Percentiles rank a stretch among this genome's conserved stretches.
phyloP scores from a whole-genome alignment of 179 eudicot species.

The Silene vulgaris region DNA sequence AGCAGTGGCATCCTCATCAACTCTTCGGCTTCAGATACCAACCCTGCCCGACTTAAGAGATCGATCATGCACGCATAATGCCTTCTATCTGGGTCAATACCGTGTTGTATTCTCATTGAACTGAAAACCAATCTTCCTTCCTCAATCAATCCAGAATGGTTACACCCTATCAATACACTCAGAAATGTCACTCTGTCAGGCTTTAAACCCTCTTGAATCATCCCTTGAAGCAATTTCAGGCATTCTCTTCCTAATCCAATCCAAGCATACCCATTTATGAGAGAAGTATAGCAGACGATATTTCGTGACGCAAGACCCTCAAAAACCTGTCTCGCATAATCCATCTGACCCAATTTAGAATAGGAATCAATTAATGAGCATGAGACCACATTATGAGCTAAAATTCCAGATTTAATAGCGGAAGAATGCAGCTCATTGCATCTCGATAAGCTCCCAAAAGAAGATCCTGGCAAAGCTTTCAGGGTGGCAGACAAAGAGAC shows the following conservation, averaged over 20 bases:
- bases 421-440: slow-evolving; percentile 56
- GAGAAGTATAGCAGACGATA: slow-evolving; percentile 53
- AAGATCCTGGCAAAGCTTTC: slow-evolving; percentile 48
- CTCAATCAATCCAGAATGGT: slow-evolving; percentile 54
- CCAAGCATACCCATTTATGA: slow-evolving; percentile 58
- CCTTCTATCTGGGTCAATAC: slow-evolving; percentile 45
- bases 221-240: slow-evolving; percentile 38
- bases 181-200: slow-evolving; percentile 65
- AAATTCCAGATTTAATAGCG: slow-evolving; percentile 49
- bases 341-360: slow-evolving; percentile 52
- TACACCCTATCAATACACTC: slow-evolving; percentile 60
- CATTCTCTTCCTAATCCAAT: slow-evolving; percentile 60
- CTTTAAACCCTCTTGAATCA: slow-evolving; percentile 49
- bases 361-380: slow-evolving; percentile 52
- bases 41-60: slow-evolving; percentile 64
- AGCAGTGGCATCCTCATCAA: slow-evolving; percentile 39
- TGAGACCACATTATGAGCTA: slow-evolving; percentile 38
- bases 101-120: slow-evolving; percentile 42
- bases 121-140: slow-evolving; percentile 49
- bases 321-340: slow-evolving; percentile 39
- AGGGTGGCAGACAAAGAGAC: slow-evolving; percentile 55
- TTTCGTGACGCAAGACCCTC: slow-evolving; percentile 41
- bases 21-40: slow-evolving; percentile 60
- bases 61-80: slow-evolving; percentile 73
- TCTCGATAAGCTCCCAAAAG: slow-evolving; percentile 39